Conservation (phyloP, 2,329 filamentous ascomycete species). For the Plectosphaerella plurivora region DNA sequence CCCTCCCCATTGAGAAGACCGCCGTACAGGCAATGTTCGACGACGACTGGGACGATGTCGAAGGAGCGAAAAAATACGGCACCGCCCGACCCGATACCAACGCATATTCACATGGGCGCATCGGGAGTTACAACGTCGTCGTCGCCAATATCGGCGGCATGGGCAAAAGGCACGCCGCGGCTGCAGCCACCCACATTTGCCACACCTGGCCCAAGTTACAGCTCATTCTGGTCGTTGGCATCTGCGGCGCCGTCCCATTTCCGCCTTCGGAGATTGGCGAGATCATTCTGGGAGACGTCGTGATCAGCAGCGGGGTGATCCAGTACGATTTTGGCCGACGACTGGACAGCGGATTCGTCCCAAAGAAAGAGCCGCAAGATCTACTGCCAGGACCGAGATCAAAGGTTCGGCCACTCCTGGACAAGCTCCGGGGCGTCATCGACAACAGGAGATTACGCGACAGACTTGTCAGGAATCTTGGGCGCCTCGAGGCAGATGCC, state of each 20-base stretch:
- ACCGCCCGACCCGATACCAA: not conserved
- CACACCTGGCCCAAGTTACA: conserved; percentile 13
- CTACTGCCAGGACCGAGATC: conserved; percentile 18
- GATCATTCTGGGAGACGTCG: conserved; percentile 18
- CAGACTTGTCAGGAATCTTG: conserved; percentile 6
- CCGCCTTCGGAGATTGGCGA: conserved; percentile 4
- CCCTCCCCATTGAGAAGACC: conserved; percentile 25
- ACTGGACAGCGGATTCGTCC: conserved; percentile 12
- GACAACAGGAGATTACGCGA: conserved; percentile 7
- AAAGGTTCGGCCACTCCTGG: conserved; percentile 11
- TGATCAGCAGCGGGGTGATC: conserved; percentile 20
- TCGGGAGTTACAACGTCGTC: no score
- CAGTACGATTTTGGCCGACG: conserved; percentile 24
- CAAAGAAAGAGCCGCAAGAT: conserved; percentile 10
- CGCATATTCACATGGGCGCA: no score
- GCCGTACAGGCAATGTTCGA: conserved; percentile 19
- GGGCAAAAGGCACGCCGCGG: conserved; percentile 12
- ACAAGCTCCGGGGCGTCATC: conserved; percentile 10
- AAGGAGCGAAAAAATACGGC: conserved; percentile 9
- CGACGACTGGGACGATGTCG: conserved; percentile 18
- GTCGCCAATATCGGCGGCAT: not conserved
- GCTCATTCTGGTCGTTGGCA: conserved; percentile 13
- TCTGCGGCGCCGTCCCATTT: conserved; percentile 16
- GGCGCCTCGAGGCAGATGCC: conserved; percentile 12
- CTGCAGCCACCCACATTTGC: conserved; percentile 2